Conservation (phyloP, 169 alveolate species). For the Haemoproteus tartakovskyi region DNA sequence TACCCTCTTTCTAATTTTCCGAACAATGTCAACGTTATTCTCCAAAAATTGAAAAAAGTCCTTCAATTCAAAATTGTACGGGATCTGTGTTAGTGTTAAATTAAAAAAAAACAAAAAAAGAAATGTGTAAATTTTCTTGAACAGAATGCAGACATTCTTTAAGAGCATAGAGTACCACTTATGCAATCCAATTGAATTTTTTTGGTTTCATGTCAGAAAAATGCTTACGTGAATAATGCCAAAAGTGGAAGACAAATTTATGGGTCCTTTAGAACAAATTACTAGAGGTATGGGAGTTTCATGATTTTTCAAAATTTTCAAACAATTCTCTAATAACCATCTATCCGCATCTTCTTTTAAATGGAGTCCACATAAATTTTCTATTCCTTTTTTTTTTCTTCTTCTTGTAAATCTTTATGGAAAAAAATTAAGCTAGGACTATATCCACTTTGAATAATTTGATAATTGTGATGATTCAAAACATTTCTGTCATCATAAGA, state of each 20-base stretch:
- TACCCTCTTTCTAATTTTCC: conserved; percentile 42
- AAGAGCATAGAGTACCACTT: no score
- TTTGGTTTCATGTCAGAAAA: neutral
- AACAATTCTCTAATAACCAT: conserved; percentile 62
- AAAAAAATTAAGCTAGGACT: conserved; percentile 58
- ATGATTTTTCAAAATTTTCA: conserved; percentile 58
- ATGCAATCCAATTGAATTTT: neutral
- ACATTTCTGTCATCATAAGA: neutral
- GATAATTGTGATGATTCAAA: conserved; percentile 44
- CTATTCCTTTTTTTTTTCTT: conserved; percentile 31
- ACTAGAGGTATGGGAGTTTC: conserved; percentile 43
- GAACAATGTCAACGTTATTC: conserved; percentile 19
- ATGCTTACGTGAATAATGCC: conserved; percentile 47
- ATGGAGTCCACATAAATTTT: conserved; percentile 56
- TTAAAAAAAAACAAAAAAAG: no score
- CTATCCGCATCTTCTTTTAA: conserved; percentile 64
- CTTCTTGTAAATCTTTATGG: conserved; percentile 36
- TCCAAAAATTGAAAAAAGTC: conserved; percentile 36
- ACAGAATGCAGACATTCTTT: no score
- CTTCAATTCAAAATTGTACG: conserved; percentile 36
- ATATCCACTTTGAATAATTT: conserved; percentile 60
- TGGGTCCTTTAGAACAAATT: conserved; percentile 1
- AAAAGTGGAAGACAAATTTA: conserved; percentile 48
- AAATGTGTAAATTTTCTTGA: neutral
- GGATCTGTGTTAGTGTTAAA: conserved; percentile 10